phyloP scores from a whole-genome alignment of 352 stramenopile species.

The Globisporangium heterothallicum region DNA sequence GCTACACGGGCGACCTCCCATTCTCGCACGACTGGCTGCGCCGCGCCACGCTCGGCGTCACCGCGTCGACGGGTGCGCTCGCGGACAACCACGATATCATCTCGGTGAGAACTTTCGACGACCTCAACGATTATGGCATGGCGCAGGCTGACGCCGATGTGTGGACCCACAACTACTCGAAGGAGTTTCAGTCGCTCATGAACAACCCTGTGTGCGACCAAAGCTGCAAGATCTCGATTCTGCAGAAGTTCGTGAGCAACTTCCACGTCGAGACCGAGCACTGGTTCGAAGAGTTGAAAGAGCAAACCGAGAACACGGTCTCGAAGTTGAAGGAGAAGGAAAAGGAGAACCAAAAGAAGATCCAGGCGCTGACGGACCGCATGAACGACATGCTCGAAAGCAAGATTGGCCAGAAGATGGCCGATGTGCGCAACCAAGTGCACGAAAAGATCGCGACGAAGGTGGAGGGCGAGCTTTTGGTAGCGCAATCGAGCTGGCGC shows the following conservation, averaged over 20 bases:
- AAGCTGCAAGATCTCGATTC: slow-evolving; percentile 74
- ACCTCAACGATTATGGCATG: slow-evolving; percentile 51
- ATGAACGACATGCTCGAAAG: slow-evolving; percentile 69
- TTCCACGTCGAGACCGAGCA: slow-evolving; percentile 81
- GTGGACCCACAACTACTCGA: slow-evolving; percentile 82
- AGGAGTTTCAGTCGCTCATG: slow-evolving; percentile 67
- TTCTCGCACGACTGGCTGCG: slow-evolving; percentile 67
- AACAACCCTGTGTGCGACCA: slow-evolving; percentile 58
- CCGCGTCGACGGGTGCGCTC: slow-evolving; percentile 66
- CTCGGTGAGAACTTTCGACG: slow-evolving; percentile 55
- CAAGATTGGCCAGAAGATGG: slow-evolving; percentile 70
- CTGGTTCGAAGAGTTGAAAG: slow-evolving; percentile 77
- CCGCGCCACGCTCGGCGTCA: slow-evolving; percentile 59
- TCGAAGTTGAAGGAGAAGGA: slow-evolving; percentile 72
- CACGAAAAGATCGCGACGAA: slow-evolving; percentile 63
- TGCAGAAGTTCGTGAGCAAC: slow-evolving; percentile 79
- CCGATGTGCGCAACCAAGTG: slow-evolving; percentile 50
- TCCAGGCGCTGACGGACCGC: slow-evolving; percentile 60
- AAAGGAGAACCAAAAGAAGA: slow-evolving; percentile 62
- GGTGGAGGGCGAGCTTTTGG: slow-evolving; percentile 63
- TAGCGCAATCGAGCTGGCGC: slow-evolving; percentile 63
- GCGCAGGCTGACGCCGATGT: slow-evolving; percentile 56
- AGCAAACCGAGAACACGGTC: slow-evolving; percentile 73
- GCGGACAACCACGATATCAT: slow-evolving; percentile 85
- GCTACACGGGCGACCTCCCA: slow-evolving; percentile 59